Evolutionary conservation across 2,329 filamentous ascomycete species (phyloP).

Genomic region (Rhinocladiella mackenziei): DNA sequence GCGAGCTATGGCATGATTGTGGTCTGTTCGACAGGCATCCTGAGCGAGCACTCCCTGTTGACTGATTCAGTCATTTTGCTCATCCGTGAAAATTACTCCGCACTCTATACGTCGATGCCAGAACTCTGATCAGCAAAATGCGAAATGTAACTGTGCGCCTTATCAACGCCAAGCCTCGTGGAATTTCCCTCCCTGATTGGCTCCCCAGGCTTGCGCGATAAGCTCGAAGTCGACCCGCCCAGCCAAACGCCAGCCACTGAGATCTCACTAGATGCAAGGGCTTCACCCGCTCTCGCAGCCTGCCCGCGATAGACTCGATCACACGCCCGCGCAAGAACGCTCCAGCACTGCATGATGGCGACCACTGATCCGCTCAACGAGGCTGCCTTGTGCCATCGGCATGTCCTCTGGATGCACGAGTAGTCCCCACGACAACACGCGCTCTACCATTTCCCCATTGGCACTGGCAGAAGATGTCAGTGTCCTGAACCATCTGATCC

Average conservation of each 20-base stretch:
- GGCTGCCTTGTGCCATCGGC: slow-evolving; percentile 11
- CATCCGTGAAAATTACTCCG: no score
- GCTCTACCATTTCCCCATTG: neutral
- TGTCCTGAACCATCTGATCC: slow-evolving; percentile 12
- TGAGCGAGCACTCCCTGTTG: no score
- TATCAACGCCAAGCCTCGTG: slow-evolving; percentile 1
- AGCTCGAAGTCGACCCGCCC: neutral
- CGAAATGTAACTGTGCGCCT: slow-evolving; percentile 1
- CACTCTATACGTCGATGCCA: no score
- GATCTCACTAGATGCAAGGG: no score
- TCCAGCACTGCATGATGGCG: neutral
- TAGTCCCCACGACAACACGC: neutral
- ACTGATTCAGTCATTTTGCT: no score
- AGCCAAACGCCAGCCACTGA: slow-evolving; percentile 4
- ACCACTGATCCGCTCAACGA: slow-evolving; percentile 4
- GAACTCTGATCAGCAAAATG: no score
- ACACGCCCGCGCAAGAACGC: neutral
- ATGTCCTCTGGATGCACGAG: neutral
- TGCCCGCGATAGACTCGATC: slow-evolving; percentile 1
- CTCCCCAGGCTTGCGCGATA: neutral
- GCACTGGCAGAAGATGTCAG: slow-evolving; percentile 25
- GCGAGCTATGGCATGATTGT: no score
- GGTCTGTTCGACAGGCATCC: no score
- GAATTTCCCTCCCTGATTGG: neutral
- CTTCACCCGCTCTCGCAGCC: no score